Conservation (phyloP, 345 rosid genomes). For the Alliaria petiolata region DNA sequence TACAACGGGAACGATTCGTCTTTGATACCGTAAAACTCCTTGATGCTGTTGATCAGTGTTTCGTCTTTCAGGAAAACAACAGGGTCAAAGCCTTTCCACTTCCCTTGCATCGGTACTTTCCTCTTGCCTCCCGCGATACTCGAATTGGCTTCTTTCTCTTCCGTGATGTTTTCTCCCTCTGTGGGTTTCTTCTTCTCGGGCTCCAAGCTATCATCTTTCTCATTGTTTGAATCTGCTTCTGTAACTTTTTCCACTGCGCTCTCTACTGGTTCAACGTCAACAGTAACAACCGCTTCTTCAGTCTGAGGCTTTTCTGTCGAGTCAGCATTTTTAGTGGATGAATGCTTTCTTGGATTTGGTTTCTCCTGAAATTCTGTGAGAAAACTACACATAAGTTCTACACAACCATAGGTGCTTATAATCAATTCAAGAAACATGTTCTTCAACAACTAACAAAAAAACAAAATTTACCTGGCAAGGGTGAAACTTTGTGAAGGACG, state of each 20-base stretch:
- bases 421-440: not conserved
- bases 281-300: slow-evolving; percentile 33
- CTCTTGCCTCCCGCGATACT: slow-evolving; percentile 53
- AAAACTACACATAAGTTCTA: not conserved
- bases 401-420: not conserved
- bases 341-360: slow-evolving; percentile 19
- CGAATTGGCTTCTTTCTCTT: slow-evolving; percentile 42
- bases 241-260: slow-evolving; percentile 31
- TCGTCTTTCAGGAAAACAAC: slow-evolving; percentile 80
- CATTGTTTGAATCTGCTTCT: slow-evolving; percentile 34
- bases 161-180: slow-evolving; percentile 33
- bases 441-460: not conserved
- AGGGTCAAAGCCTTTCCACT: slow-evolving; percentile 94
- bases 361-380: slow-evolving; percentile 50
- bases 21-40: slow-evolving; percentile 66
- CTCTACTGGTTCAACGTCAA: slow-evolving; percentile 36
- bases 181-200: slow-evolving; percentile 28
- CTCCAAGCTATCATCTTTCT: slow-evolving; percentile 31
- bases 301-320: slow-evolving; percentile 27
- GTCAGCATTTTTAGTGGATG: slow-evolving; percentile 26
- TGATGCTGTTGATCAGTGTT: slow-evolving; percentile 55
- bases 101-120: slow-evolving; percentile 88
- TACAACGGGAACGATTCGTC: slow-evolving; percentile 60
- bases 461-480: slow-evolving; percentile 58
- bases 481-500: slow-evolving; percentile 68